Evolutionary conservation across 306 rosid species (phyloP), one percentile per base, ranked within the genome.

Genomic region (Begonia peltatifolia): DNA sequence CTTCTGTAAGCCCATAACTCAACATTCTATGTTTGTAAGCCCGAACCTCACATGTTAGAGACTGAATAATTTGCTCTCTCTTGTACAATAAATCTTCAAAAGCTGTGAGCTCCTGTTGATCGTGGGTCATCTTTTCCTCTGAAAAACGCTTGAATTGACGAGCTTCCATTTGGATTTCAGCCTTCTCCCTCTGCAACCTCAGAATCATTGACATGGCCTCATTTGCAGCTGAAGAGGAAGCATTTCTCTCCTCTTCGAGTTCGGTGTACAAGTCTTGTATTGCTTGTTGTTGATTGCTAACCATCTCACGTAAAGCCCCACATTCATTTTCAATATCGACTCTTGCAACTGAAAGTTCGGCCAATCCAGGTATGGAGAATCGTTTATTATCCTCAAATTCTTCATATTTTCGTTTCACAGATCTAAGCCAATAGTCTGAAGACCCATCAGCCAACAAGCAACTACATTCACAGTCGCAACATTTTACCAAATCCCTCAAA

Each of bases 201-300:
- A 92, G 71, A 53, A 92, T 92, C 99, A 92, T 92, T 0, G 93
- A 79, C 99, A 92, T 92, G n/a, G 99, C 92, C 83, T 92, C 99
- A 12, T 75, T 92, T 0, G 99, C 96, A 14, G 99, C 99, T 0
- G 99, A 73, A 5, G 99, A 79, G 5, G 99, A 68, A 41, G 99
- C 88, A 70, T 79, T 92, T 38, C 99, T 83, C 83, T 92, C 99
- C 77, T 87, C 96, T 18, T 92, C 99, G 68, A 92, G 74, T 48
- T 92, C 99, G 4, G 68, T 70, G 52, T 77, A 73, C 77, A 92
- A 71, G 56, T 79, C 88, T 48, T 92, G 88, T 55, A 92, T 81
- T 1, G 81, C 10, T 41, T 72, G 66, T 63, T 81, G 94, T 62
- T 92, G 99, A 73, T 68, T 72, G 44, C 70, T 35, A 50, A 87